Conservation (phyloP, 1,284 basidiomycete species). For the Ustilago bromivora region DNA sequence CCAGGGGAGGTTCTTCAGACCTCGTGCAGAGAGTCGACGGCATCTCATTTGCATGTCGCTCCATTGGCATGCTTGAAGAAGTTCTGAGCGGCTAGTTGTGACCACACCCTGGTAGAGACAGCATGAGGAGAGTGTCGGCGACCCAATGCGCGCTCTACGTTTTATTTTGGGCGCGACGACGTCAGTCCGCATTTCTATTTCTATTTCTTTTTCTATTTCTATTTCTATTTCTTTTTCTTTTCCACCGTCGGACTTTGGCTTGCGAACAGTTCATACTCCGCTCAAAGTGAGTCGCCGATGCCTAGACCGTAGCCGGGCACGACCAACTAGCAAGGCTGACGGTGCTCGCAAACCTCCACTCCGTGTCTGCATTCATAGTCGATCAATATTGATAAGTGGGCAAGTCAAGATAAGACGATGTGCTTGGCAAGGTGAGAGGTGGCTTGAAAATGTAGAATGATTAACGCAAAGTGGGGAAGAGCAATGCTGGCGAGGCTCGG, state of each 20-base stretch:
- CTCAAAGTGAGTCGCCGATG: conserved; percentile 10
- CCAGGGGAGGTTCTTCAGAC: background rate
- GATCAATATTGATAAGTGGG: background rate
- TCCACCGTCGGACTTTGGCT: background rate
- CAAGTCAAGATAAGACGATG: background rate
- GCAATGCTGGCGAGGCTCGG: background rate
- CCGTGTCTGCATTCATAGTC: background rate
- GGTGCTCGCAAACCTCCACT: background rate
- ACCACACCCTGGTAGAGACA: background rate
- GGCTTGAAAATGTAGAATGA: background rate
- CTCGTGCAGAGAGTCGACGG: background rate
- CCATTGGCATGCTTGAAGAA: background rate
- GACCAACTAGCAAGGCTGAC: background rate
- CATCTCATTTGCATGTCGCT: background rate
- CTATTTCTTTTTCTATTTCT: too few relatives aligned
- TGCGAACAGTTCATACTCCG: background rate
- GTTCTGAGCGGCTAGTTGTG: background rate
- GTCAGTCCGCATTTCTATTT: background rate
- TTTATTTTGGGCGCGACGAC: background rate
- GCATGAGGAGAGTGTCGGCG: background rate
- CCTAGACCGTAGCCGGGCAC: conserved; percentile 11
- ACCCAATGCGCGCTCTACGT: background rate
- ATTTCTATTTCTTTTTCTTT: too few relatives aligned
- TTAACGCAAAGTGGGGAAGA: background rate
- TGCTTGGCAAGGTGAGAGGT: background rate